Evolutionary conservation across 441 rosid species (phyloP).

Genomic region (Jatropha podagrica): DNA sequence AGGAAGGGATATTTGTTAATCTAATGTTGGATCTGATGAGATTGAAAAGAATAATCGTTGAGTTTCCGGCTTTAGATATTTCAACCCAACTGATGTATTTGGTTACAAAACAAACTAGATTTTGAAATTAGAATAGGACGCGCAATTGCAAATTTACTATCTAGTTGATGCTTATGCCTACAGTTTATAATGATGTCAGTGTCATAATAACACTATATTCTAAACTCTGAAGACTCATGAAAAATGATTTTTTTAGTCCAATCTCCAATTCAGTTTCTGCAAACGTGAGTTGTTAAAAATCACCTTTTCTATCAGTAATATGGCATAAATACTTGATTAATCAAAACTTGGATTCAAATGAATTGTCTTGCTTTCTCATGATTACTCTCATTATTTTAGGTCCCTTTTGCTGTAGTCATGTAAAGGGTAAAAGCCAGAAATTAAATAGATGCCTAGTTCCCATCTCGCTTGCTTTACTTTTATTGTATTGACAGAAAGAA

Average conservation of each 20-base stretch:
- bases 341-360: neutral
- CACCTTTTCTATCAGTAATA: neutral
- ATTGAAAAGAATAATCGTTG: neutral
- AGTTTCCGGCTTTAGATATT: neutral
- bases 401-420: neutral
- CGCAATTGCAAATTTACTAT: neutral
- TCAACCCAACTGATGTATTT: neutral
- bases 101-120: neutral
- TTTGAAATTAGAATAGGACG: neutral
- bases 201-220: neutral
- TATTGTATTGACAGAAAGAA: neutral
- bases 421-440: neutral
- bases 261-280: neutral
- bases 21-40: neutral
- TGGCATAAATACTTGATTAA: neutral
- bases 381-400: neutral
- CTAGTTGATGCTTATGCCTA: neutral
- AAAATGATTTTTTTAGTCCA: neutral
- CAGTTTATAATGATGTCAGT: neutral
- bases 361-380: neutral
- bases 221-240: neutral
- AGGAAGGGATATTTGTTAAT: neutral
- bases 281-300: neutral
- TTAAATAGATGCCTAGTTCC: neutral
- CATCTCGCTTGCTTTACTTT: neutral